Percentiles rank a stretch among this genome's conserved stretches.
Evolutionary conservation across 805 yeast genomes (phyloP).

Genomic region (Ogataea trehaloabstinens): DNA sequence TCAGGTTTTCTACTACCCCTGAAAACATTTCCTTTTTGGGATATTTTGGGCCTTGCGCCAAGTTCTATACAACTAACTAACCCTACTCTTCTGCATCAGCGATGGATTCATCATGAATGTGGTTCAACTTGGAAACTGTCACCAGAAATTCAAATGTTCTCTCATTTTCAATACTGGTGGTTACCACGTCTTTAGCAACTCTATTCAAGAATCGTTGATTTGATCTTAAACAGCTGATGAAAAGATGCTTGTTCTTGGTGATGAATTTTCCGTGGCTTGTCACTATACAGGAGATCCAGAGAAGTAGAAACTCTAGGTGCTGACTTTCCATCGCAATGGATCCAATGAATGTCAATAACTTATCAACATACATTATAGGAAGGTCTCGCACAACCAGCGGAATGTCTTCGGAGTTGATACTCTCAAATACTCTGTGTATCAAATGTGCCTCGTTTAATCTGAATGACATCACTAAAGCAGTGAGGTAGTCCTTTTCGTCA

Average conservation of each 20-base stretch:
- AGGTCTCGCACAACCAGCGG: conserved; percentile 62
- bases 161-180: conserved; percentile 50
- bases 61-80: no score
- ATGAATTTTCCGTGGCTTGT: conserved; percentile 78
- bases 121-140: conserved; percentile 10
- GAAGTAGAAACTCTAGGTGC: conserved; percentile 78
- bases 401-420: conserved; percentile 69
- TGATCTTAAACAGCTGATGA: conserved; percentile 61
- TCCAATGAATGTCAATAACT: conserved; percentile 68
- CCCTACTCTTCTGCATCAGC: no score
- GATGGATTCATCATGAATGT: no score
- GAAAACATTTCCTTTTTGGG: no score
- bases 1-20: no score
- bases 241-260: conserved; percentile 56
- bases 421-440: conserved; percentile 70
- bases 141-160: conserved; percentile 54
- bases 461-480: conserved; percentile 89
- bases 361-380: conserved; percentile 74
- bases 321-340: conserved; percentile 64
- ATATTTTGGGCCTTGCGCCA: no score
- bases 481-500: conserved; percentile 59
- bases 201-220: conserved; percentile 74
- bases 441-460: conserved; percentile 80
- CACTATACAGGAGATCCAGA: conserved; percentile 75
- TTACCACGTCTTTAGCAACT: conserved; percentile 70